Percentiles rank a stretch among this genome's conserved stretches.
Conservation (phyloP, 495 filamentous ascomycete species). For the Thermothielavioides terrestris region DNA sequence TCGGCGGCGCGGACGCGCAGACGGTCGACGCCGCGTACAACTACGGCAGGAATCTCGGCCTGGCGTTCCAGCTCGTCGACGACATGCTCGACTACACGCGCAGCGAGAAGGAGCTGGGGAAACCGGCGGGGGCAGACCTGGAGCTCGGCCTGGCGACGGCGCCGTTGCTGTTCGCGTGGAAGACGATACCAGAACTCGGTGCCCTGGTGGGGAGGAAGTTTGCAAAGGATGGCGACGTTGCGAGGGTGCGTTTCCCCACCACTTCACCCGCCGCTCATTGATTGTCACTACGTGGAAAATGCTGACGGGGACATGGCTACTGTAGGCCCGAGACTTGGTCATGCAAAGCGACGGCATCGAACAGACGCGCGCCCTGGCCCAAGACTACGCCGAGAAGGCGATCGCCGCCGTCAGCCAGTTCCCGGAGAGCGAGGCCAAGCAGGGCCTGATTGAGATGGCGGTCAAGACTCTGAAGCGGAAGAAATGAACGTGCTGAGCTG, state of each 20-base stretch:
- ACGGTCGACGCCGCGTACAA: slow-evolving; percentile 84
- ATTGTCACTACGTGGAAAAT: neutral
- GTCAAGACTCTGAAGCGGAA: slow-evolving; percentile 81
- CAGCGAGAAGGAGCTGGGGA: slow-evolving; percentile 74
- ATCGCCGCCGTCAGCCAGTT: slow-evolving; percentile 70
- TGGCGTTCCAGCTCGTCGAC: slow-evolving; percentile 97
- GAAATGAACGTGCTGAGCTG: slow-evolving; percentile 66
- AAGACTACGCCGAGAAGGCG: slow-evolving; percentile 86
- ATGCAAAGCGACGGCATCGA: slow-evolving; percentile 75
- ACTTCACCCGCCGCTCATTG: neutral
- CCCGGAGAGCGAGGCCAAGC: slow-evolving; percentile 86
- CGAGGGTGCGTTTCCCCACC: slow-evolving; percentile 51
- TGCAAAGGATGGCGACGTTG: slow-evolving; percentile 68
- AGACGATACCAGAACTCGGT: slow-evolving; percentile 75
- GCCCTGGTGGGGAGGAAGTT: slow-evolving; percentile 90
- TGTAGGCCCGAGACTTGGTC: slow-evolving; percentile 82
- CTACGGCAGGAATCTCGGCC: slow-evolving; percentile 84
- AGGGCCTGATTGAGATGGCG: slow-evolving; percentile 86
- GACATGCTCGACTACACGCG: slow-evolving; percentile 97
- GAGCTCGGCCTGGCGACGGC: slow-evolving; percentile 94
- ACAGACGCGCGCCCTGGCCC: slow-evolving; percentile 78
- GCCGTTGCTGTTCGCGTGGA: slow-evolving; percentile 92
- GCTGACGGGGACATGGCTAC: slow-evolving; percentile 10
- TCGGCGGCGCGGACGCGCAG: slow-evolving; percentile 66
- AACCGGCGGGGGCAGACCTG: slow-evolving; percentile 88